Evolutionary conservation across 1,139 yeast species (phyloP).

Genomic region (Hyphopichia wangnamkhiaoensis): DNA sequence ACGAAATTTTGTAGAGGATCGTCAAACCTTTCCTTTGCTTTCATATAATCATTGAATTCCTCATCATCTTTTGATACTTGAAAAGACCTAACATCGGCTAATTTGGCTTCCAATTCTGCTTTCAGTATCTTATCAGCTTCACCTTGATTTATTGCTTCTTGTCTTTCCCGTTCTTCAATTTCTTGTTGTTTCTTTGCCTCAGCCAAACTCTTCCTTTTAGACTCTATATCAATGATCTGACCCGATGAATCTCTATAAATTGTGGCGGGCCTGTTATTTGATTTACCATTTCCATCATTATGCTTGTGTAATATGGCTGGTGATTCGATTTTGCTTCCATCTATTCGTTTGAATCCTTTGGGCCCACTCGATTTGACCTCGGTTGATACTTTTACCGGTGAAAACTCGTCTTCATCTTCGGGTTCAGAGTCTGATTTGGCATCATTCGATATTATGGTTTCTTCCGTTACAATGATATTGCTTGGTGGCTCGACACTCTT

Average conservation of each 20-base stretch:
- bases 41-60: conserved; percentile 36
- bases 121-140: conserved; percentile 49
- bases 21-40: conserved; percentile 45
- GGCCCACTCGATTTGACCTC: conserved; percentile 10
- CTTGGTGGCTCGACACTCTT: conserved; percentile 12
- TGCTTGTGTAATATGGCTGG: no score
- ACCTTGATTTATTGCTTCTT: conserved; percentile 11
- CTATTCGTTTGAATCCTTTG: conserved; percentile 43
- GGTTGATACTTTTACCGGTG: conserved; percentile 23
- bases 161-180: conserved; percentile 9
- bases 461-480: conserved; percentile 1
- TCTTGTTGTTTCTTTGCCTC: conserved; percentile 42
- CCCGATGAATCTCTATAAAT: conserved; percentile 46
- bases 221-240: conserved; percentile 34
- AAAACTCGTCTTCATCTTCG: conserved; percentile 12
- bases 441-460: background rate
- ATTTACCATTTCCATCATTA: no score
- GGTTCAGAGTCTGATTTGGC: background rate
- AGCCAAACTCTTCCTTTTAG: conserved; percentile 20
- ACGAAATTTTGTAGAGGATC: conserved; percentile 66
- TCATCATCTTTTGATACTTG: conserved; percentile 37
- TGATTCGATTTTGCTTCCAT: conserved; percentile 20
- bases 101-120: conserved; percentile 42
- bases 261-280: conserved; percentile 20
- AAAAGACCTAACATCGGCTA: conserved; percentile 26